Base-by-base conservation (phyloP, 768 basidiomycete genomes). In the Cyclocybe cylindracea region DNA sequence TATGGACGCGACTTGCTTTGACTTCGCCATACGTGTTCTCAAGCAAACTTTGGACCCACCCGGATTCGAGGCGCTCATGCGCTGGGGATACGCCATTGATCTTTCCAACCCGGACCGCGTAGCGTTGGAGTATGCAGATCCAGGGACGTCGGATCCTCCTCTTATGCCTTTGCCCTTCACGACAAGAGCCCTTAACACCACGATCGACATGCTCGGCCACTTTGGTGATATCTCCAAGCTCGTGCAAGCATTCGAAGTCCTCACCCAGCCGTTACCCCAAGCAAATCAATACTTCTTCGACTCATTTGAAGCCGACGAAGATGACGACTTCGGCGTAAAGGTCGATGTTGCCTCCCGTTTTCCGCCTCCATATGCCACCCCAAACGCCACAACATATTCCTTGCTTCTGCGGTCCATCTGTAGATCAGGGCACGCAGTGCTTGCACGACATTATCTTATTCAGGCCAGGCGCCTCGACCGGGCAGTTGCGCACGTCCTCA, bases 1-100 rank as follows among this genome's bases (percentile, higher is more conserved):
- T 14, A 77, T 83, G 59, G 83, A 82, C 1, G 72, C 85, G 10
- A 72, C 75, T 50, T 83, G 82, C 56, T 72, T 91, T 55, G 91
- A 92, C 66, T 70, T 90, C 48, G 75, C 75, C 1, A 70, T 87
- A 39, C 84, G 88, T 14, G 78, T 93, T 55, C 70, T 90, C 58
- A 87, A 84, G 68, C 82, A 84, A 53, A 82, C 82, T 0, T 62
- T 79, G 44, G 82, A 88, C 64, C 62, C 71, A 50, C 71, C 78
- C 31, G 72, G 73, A 0, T 87, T 89, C 62, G 77, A 84, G 46
- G 61, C 70, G 24, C 72, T 91, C 19, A 69, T 91, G 73, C 84
- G 79, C 57, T 70, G 79, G 60, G 83, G 80, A 34, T 94, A 92
- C 66, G 90, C 86, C 0, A 78, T 94, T 50, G 91, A 94, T 68